These are phyloP conservation scores for Fraxinus cuspidata DNA, from an alignment of 257 asterid species.

Conservation along the genomic window DNA sequence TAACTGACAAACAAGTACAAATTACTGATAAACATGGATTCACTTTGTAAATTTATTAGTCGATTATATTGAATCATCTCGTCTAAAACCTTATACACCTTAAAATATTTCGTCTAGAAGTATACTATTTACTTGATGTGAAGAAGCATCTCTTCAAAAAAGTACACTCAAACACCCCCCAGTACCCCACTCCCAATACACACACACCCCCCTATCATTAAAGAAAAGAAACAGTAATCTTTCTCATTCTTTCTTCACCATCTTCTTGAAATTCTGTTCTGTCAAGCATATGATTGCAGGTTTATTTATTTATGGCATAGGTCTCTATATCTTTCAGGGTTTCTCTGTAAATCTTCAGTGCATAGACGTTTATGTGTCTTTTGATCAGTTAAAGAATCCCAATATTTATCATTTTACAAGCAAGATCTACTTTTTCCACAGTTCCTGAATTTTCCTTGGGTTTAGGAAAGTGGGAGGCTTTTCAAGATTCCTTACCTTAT, in stretches of 20 bases:
- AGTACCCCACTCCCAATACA: too few relatives aligned
- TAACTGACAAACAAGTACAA: constrained; percentile 13
- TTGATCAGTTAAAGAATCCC: constrained; percentile 6
- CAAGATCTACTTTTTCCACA: constrained; percentile 41
- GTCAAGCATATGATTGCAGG: constrained; percentile 17
- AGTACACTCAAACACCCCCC: too few relatives aligned
- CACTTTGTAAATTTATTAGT: constrained; percentile 4
- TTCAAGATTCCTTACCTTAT: constrained; percentile 66
- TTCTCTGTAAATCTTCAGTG: constrained; percentile 15
- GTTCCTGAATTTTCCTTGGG: constrained; percentile 45
- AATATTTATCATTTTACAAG: constrained; percentile 29
- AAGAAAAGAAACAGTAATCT: neutral
- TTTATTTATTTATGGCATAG: constrained; percentile 8
- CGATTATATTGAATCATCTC: neutral
- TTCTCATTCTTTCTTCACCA: neutral
- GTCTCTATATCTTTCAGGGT: neutral
- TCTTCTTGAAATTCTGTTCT: neutral
- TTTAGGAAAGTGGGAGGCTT: constrained; percentile 58
- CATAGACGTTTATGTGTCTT: neutral
- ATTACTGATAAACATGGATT: constrained; percentile 11
- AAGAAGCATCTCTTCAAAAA: too few relatives aligned
- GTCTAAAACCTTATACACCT: neutral
- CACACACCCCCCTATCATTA: too few relatives aligned
- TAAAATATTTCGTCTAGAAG: neutral
- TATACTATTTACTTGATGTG: too few relatives aligned